These are phyloP conservation scores for Bryopsis sp. DNA, from an alignment of 139 green algal species.

Conservation along the genomic window DNA sequence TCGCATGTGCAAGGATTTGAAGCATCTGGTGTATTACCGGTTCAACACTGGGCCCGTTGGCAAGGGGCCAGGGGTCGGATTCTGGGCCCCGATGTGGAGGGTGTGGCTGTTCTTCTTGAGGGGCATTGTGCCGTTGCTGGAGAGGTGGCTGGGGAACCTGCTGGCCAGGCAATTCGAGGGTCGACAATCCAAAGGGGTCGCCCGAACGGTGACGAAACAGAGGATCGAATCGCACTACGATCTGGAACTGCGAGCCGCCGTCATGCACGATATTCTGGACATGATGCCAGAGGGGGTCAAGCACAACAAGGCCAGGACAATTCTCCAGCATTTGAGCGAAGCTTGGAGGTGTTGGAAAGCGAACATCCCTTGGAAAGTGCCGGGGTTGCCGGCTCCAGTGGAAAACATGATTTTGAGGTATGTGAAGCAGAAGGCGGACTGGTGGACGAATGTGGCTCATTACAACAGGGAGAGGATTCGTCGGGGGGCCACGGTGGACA, in stretches of 20 bases:
- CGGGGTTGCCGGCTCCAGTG: conserved; percentile 91
- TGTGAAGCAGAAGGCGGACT: conserved; percentile 99
- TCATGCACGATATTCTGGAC: conserved; percentile 99
- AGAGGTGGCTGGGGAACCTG: conserved; percentile 99
- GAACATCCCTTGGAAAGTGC: conserved; percentile 98
- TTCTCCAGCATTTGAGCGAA: conserved; percentile 98
- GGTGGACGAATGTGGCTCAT: conserved; percentile 99
- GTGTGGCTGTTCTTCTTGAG: conserved; percentile 99
- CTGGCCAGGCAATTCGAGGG: conserved; percentile 98
- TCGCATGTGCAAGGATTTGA: conserved; percentile 97
- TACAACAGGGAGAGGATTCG: conserved; percentile 99
- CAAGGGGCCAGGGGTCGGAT: conserved; percentile 96
- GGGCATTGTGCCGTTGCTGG: conserved; percentile 93
- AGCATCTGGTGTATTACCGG: conserved; percentile 99
- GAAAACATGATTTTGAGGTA: conserved; percentile 99
- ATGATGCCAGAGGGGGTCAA: conserved; percentile 97
- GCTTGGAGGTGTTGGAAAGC: conserved; percentile 93
- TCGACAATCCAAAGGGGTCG: conserved; percentile 85
- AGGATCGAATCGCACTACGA: conserved; percentile 98
- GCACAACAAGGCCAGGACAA: conserved; percentile 90
- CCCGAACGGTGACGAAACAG: conserved; percentile 99
- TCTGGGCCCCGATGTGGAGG: conserved; percentile 99
- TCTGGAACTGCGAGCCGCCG: conserved; percentile 92
- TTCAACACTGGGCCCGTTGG: conserved; percentile 97
- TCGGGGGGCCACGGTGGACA: conserved; percentile 96